Base-by-base conservation (phyloP, 768 basidiomycete species). In the Mycena sanguinolenta region DNA sequence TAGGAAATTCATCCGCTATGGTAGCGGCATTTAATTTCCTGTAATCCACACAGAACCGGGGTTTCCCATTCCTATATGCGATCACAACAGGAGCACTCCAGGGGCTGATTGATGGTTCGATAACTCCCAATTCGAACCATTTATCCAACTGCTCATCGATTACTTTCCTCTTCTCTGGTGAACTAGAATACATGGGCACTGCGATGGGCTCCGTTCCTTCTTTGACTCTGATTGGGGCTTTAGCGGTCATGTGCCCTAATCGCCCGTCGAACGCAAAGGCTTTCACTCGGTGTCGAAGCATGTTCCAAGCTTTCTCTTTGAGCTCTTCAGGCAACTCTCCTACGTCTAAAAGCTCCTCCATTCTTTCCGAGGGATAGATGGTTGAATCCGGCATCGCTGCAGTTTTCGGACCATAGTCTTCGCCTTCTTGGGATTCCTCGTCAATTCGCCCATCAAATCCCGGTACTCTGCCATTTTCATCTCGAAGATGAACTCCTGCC, bases 131-230 rank as follows among this genome's bases (percentile, higher is more conserved):
- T 17, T 39, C 39, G 16, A 39, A 39, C 39, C 39, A 39, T 14
- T 39, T 39, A 14, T 39, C 39, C 13, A 39, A 17, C 39, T 39
- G 39, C 3, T 7, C 39, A 14, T 39, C 39, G 10, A 39, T 39
- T 14, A 39, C 39, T 39, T 14, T 39, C 16, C 39, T 7, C 16
- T 39, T 39, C 16, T 46, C 44, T 4, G 44, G 44, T 4, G 44
- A 46, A 16, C 44, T 46, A 8, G 13, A 12, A n/a, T 46, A 46
- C 44, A 46, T 46, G 19, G 58, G 59, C 66, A 76, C 17, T 65
- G 58, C 58, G 19, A 58, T 58, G 13, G 58, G 58, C 2, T 46
- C 44, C 2, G 42, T 38, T 23, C 58, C n/a, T 5, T 58, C 58
- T 13, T 28, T 30, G 2, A 30, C 19, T 25, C 36, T 13, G 21